Conservation (phyloP, 2,329 filamentous ascomycete genomes). For the Atkinsonella texensis region DNA sequence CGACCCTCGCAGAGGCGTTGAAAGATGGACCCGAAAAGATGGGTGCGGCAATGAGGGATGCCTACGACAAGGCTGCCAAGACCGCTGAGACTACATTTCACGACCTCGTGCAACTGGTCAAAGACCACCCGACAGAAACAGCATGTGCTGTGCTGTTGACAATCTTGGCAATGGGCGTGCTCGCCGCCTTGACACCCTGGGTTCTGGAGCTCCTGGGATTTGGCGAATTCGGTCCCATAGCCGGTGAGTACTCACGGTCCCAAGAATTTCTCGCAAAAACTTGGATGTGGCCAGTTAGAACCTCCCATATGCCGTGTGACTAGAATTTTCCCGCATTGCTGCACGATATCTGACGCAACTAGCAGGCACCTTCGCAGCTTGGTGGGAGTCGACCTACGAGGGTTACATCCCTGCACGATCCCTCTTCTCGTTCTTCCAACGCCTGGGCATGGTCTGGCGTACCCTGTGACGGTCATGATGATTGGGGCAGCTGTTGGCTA, state of each 20-base stretch:
- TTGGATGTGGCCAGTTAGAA: no score
- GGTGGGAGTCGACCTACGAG: conserved; percentile 5
- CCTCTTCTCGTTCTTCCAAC: conserved; percentile 2
- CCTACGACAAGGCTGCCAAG: neutral
- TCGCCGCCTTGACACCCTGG: neutral
- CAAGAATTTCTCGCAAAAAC: no score
- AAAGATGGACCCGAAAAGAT: neutral
- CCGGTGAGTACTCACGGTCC: neutral
- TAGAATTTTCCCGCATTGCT: no score
- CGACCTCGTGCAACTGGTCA: neutral
- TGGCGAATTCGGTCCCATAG: neutral
- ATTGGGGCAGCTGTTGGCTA: no score
- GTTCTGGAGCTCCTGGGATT: neutral
- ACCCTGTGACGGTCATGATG: no score
- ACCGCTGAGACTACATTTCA: neutral
- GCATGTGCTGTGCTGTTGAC: neutral
- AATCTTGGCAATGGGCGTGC: neutral
- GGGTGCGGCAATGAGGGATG: neutral
- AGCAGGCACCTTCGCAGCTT: conserved; percentile 5
- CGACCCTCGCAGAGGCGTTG: neutral
- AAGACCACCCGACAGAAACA: neutral
- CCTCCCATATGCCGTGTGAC: no score
- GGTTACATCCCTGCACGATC: conserved; percentile 3
- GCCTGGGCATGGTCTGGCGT: neutral
- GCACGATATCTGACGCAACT: neutral